Percentiles rank a stretch among this genome's conserved stretches.
These are phyloP conservation scores for Chaetomium tenue DNA, from an alignment of 495 filamentous ascomycete species.

Conservation along the genomic window DNA sequence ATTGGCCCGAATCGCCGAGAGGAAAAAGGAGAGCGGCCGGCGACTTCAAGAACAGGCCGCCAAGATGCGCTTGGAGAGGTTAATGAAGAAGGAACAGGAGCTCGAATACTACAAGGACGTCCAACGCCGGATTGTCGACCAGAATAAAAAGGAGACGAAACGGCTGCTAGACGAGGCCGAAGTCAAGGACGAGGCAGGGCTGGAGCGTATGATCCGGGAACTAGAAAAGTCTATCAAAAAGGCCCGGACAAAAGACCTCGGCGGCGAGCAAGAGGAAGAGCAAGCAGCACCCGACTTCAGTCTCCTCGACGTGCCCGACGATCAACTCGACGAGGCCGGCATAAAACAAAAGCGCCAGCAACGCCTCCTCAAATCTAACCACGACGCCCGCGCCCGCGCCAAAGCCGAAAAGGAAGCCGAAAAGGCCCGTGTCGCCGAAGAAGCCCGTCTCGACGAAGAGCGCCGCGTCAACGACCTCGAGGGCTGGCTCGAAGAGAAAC, in stretches of 20 bases:
- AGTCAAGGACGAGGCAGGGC: conserved; percentile 78
- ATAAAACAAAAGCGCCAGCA: conserved; percentile 90
- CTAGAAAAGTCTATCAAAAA: conserved; percentile 84
- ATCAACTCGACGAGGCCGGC: conserved; percentile 85
- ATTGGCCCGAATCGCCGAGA: conserved; percentile 79
- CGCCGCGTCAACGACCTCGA: conserved; percentile 79
- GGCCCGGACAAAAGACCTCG: conserved; percentile 87
- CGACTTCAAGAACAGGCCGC: conserved; percentile 93
- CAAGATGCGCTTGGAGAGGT: conserved; percentile 90
- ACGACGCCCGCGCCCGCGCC: conserved; percentile 85
- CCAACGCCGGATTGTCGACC: conserved; percentile 59
- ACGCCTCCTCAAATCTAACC: conserved; percentile 85
- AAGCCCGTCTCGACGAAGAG: conserved; percentile 77
- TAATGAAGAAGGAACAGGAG: conserved; percentile 93
- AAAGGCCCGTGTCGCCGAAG: conserved; percentile 75
- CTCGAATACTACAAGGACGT: conserved; percentile 89
- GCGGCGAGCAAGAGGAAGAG: conserved; percentile 74
- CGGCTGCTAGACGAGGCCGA: conserved; percentile 85
- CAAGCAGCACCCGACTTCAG: conserved; percentile 79
- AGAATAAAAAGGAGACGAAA: conserved; percentile 84
- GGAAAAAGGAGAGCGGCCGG: conserved; percentile 87
- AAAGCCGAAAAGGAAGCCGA: conserved; percentile 95
- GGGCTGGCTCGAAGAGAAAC: conserved; percentile 79
- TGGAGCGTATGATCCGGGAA: conserved; percentile 79
- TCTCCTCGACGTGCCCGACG: conserved; percentile 84